Evolutionary conservation across 2,329 filamentous ascomycete species (phyloP), one percentile per base, ranked within the genome.

Genomic region (Fusarium sp.): DNA sequence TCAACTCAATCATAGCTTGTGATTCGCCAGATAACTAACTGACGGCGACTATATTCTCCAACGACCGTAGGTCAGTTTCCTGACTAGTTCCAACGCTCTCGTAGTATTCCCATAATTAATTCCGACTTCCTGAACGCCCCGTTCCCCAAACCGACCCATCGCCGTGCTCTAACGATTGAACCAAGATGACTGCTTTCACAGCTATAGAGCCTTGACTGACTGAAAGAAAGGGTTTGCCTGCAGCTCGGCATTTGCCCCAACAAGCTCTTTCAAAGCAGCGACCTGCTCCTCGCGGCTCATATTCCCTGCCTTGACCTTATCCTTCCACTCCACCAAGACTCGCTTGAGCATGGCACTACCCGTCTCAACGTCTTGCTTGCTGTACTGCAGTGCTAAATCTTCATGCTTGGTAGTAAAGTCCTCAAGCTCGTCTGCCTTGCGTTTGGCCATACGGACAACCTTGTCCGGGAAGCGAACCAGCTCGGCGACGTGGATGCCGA

Each of bases 361-460:
- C 80, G 95, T 90, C 77, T 97, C 95, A 2, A 98, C 93, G 75
- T 99, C 95, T 72, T 95, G 89, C 78, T 94, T 95, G 72, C 89
- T 92, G 79, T 94, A 94, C 74, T 89, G 84, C 47, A 88, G 82
- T 13, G 86, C 85, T 12, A 86, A 77, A 48, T 87, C 86, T 70
- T 93, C 91, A 76, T 93, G 91, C 83, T 95, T 95, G 56, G 89
- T 89, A 1, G 93, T 93, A 78, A 99, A 99, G 81, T 99, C 96
- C 81, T 99, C 96, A 39, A 99, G 87, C 86, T 99, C 97, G 81
- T 98, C 96, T 1, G 96, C 96, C 85, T 99, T 99, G 76, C 96
- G 90, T 84, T 97, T 97, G n/a, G 96, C 96, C 97, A 99, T 99
- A 72, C 95, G 94, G 68, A 99, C 93, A 22, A 99, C 97, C 84